phyloP scores from a whole-genome alignment of 2,329 filamentous ascomycete genomes.

The Exophiala viscosa region DNA sequence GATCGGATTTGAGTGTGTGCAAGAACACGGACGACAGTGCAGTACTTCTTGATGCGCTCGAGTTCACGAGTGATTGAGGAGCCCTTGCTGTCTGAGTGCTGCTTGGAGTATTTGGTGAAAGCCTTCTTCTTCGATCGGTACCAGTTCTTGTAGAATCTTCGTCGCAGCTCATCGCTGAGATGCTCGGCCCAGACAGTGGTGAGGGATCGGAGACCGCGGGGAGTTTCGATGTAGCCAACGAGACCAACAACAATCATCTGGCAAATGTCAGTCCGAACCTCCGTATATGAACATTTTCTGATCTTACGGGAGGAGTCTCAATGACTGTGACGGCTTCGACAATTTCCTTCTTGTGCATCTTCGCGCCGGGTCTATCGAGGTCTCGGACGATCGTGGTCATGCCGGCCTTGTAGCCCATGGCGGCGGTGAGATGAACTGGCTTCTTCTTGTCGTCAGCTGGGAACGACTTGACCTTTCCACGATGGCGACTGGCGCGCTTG shows the following conservation, averaged over 20 bases:
- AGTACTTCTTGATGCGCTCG: slow-evolving; percentile 99
- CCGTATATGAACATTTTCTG: slow-evolving; percentile 32
- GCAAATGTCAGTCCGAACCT: slow-evolving; percentile 26
- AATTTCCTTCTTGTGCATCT: slow-evolving; percentile 99
- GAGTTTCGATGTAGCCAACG: slow-evolving; percentile 99
- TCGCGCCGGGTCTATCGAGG: slow-evolving; percentile 97
- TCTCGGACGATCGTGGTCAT: slow-evolving; percentile 99
- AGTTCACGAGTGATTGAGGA: slow-evolving; percentile 92
- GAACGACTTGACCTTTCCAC: slow-evolving; percentile 99
- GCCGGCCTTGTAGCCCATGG: slow-evolving; percentile 99
- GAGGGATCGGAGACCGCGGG: slow-evolving; percentile 97
- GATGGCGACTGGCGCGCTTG: slow-evolving; percentile 90
- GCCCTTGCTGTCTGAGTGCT: slow-evolving; percentile 92
- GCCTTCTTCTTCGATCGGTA: slow-evolving; percentile 99
- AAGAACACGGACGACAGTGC: slow-evolving; percentile 97
- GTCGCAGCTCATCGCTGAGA: slow-evolving; percentile 96
- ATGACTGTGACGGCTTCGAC: slow-evolving; percentile 84
- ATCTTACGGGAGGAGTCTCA: slow-evolving; percentile 92
- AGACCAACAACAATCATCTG: slow-evolving; percentile 99
- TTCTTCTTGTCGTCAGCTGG: slow-evolving; percentile 99
- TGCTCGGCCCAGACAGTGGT: slow-evolving; percentile 99
- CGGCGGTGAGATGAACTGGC: slow-evolving; percentile 95
- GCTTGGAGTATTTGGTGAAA: slow-evolving; percentile 99
- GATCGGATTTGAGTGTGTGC: slow-evolving; percentile 99
- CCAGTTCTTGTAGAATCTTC: slow-evolving; percentile 99